These are phyloP conservation scores for Gynochthodes officinalis DNA, from an alignment of 257 asterid species.

Conservation along the genomic window DNA sequence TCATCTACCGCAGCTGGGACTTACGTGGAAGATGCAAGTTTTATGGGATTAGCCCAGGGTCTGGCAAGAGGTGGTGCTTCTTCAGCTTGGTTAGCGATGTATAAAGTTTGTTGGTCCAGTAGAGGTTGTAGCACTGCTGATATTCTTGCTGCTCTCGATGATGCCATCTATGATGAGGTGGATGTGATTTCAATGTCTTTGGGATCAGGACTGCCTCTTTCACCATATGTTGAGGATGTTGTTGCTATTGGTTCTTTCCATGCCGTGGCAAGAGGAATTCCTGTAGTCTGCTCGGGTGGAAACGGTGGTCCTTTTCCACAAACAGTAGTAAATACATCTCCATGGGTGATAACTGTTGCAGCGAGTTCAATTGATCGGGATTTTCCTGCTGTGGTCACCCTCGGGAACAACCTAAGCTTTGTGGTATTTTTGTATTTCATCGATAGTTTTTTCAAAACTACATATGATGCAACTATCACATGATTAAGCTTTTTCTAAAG, in stretches of 20 bases:
- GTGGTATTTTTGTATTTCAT: neutral
- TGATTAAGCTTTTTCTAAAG: neutral
- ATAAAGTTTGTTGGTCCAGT: constrained; percentile 41
- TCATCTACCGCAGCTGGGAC: constrained; percentile 34
- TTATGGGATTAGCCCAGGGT: constrained; percentile 31
- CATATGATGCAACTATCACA: neutral
- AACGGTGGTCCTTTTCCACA: constrained; percentile 29
- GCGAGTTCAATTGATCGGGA: constrained; percentile 27
- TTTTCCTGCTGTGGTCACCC: constrained; percentile 27
- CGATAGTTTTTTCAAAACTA: neutral
- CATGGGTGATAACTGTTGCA: constrained; percentile 40
- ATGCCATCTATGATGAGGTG: constrained; percentile 6
- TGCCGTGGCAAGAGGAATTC: constrained; percentile 30
- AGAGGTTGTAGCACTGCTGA: constrained; percentile 38
- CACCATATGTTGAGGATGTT: constrained; percentile 24
- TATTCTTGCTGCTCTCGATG: constrained; percentile 36
- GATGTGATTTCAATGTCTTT: constrained; percentile 24
- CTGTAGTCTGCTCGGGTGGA: constrained; percentile 43
- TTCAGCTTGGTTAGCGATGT: constrained; percentile 33
- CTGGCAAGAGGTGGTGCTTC: constrained; percentile 40
- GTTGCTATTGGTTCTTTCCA: constrained; percentile 34
- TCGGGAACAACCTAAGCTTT: constrained; percentile 25
- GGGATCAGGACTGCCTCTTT: constrained; percentile 24
- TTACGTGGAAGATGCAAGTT: constrained; percentile 20
- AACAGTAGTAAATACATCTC: constrained; percentile 36